Conservation (phyloP, 2,329 filamentous ascomycete species). For the Claviceps pazoutovae region DNA sequence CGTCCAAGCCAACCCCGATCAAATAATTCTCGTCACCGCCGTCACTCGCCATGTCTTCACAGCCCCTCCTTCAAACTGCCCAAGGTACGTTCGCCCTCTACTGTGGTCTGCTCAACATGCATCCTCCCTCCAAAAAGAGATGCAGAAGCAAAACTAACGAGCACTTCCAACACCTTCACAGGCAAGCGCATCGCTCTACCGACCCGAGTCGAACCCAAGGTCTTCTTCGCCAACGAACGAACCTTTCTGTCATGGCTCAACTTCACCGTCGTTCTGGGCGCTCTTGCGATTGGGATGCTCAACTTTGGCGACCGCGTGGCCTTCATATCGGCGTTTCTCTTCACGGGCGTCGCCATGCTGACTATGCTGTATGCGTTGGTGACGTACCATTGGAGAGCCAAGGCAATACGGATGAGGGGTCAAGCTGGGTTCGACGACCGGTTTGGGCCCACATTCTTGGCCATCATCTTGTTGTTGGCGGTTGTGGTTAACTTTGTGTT, state of each 20-base stretch:
- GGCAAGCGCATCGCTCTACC: slow-evolving; percentile 98
- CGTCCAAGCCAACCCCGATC: not conserved
- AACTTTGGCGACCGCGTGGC: slow-evolving; percentile 95
- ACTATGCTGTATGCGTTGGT: slow-evolving; percentile 91
- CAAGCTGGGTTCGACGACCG: slow-evolving; percentile 95
- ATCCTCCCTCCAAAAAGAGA: too few species aligned
- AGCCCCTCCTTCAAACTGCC: slow-evolving; percentile 87
- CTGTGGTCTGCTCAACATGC: not conserved
- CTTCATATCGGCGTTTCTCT: slow-evolving; percentile 85
- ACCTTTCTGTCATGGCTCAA: slow-evolving; percentile 99
- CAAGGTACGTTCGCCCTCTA: slow-evolving; percentile 49
- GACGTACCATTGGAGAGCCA: slow-evolving; percentile 95
- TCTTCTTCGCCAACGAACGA: slow-evolving; percentile 99
- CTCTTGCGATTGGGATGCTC: slow-evolving; percentile 88
- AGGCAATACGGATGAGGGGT: slow-evolving; percentile 77
- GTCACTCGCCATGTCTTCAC: slow-evolving; percentile 66
- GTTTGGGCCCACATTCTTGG: slow-evolving; percentile 82
- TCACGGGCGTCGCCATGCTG: slow-evolving; percentile 86
- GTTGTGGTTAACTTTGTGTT: slow-evolving; percentile 95
- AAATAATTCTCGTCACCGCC: not conserved
- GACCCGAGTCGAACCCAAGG: slow-evolving; percentile 95
- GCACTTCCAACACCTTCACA: slow-evolving; percentile 22
- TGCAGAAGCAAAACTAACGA: slow-evolving; percentile 7
- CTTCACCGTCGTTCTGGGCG: slow-evolving; percentile 96
- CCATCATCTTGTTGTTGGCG: slow-evolving; percentile 70